phyloP scores from a whole-genome alignment of 768 basidiomycete species.

The Psilocybe tampanensis region DNA sequence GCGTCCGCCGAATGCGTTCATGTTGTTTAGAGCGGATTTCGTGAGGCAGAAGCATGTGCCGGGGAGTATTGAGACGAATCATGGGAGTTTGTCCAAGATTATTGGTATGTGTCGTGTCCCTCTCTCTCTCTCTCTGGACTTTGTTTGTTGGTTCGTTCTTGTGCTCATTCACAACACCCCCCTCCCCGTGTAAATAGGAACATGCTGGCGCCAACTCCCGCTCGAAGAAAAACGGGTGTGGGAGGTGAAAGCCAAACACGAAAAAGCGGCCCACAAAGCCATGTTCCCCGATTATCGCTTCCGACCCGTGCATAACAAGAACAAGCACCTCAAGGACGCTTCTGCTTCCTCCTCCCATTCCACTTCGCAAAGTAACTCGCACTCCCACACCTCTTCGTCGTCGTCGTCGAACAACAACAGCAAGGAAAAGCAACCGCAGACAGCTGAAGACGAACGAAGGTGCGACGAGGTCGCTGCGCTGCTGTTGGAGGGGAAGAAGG shows the following conservation, averaged over 20 bases:
- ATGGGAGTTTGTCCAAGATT: slow-evolving; percentile 74
- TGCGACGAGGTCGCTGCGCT: slow-evolving; percentile 71
- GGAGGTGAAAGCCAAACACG: slow-evolving; percentile 73
- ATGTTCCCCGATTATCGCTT: slow-evolving; percentile 70
- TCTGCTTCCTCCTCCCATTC: background rate
- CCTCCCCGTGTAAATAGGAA: slow-evolving; percentile 53
- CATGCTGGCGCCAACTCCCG: slow-evolving; percentile 75
- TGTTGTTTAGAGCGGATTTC: slow-evolving; percentile 84
- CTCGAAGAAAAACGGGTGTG: slow-evolving; percentile 72
- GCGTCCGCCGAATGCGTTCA: slow-evolving; percentile 84
- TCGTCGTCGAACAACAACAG: slow-evolving; percentile 24
- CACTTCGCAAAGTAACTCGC: background rate
- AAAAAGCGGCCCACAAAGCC: slow-evolving; percentile 71
- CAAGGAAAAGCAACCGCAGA: slow-evolving; percentile 38
- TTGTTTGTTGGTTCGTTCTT: no score
- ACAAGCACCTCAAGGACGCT: slow-evolving; percentile 27
- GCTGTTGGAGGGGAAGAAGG: slow-evolving; percentile 70
- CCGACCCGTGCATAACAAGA: slow-evolving; percentile 56
- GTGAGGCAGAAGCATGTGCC: slow-evolving; percentile 81
- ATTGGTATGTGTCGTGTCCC: slow-evolving; percentile 46
- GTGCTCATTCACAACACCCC: background rate
- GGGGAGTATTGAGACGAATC: slow-evolving; percentile 76
- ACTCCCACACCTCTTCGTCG: no score
- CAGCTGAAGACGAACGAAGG: slow-evolving; percentile 60
- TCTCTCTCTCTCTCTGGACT: background rate